These are phyloP conservation scores for Huntiella bhutanensis DNA, from an alignment of 2,329 filamentous ascomycete species.

Conservation along the genomic window DNA sequence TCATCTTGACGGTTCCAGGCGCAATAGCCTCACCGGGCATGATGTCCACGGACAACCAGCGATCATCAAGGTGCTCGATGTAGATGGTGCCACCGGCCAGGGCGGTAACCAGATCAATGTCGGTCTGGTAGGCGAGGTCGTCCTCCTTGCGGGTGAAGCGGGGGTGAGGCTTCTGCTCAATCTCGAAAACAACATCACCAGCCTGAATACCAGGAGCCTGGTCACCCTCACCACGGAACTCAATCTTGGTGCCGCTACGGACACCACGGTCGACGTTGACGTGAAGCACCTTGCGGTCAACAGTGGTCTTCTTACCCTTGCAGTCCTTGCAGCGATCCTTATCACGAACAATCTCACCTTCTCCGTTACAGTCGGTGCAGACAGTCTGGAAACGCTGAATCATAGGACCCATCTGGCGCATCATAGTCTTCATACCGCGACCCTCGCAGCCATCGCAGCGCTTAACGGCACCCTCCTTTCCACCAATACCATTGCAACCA, in stretches of 20 bases:
- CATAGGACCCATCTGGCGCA: conserved; percentile 99
- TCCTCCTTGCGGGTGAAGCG: conserved; percentile 94
- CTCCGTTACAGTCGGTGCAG: conserved; percentile 93
- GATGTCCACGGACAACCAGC: conserved; percentile 89
- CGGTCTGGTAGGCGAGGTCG: conserved; percentile 83
- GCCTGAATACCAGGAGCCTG: conserved; percentile 84
- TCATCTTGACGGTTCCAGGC: conserved; percentile 83
- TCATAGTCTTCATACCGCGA: conserved; percentile 98
- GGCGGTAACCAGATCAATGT: conserved; percentile 90
- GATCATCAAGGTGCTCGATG: conserved; percentile 91
- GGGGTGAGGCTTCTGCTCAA: conserved; percentile 94
- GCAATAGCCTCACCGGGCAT: conserved; percentile 86
- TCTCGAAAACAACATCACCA: conserved; percentile 95
- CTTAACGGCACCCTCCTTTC: conserved; percentile 95
- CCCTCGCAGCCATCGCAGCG: conserved; percentile 82
- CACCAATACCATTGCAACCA: conserved; percentile 82
- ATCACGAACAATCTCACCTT: conserved; percentile 90
- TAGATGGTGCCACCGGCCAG: conserved; percentile 79
- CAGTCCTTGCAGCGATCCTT: conserved; percentile 97
- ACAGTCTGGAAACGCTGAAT: conserved; percentile 99
- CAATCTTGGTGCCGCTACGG: conserved; percentile 82
- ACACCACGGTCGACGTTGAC: conserved; percentile 95
- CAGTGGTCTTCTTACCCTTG: conserved; percentile 90
- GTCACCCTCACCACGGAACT: conserved; percentile 93
- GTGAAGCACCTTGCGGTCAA: conserved; percentile 95